phyloP scores from a whole-genome alignment of 257 asterid genomes.

The Solanum chiquidenum region DNA sequence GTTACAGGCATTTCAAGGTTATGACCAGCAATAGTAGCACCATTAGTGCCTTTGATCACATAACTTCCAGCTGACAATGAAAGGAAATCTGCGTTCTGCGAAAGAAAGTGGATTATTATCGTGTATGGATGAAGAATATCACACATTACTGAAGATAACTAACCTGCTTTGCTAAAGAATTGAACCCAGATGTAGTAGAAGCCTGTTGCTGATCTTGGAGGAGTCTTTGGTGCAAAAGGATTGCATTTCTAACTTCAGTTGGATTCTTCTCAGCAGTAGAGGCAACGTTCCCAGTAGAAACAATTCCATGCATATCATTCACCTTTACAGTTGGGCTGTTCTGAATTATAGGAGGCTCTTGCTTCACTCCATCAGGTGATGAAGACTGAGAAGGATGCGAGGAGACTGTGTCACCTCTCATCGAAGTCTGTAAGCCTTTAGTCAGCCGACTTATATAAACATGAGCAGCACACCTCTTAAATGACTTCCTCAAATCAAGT shows the following conservation, averaged over 20 bases:
- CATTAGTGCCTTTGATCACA: constrained; percentile 10
- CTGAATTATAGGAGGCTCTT: constrained; percentile 6
- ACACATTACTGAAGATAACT: not conserved
- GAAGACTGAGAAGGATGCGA: constrained; percentile 21
- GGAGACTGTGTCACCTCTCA: constrained; percentile 11
- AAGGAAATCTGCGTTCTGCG: constrained; percentile 38
- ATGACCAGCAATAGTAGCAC: constrained; percentile 10
- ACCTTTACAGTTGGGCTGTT: constrained; percentile 2
- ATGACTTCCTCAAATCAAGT: constrained; percentile 23
- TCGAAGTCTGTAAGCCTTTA: constrained; percentile 34
- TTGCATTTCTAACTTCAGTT: constrained; percentile 35
- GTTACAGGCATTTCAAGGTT: constrained; percentile 13
- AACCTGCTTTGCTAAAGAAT: constrained; percentile 29
- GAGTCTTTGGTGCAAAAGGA: constrained; percentile 41
- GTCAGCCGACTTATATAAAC: constrained; percentile 49
- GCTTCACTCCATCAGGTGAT: constrained; percentile 14
- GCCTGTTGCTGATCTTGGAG: constrained; percentile 44
- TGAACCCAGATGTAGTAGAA: constrained; percentile 19
- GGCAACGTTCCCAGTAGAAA: constrained; percentile 2
- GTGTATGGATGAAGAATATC: not conserved
- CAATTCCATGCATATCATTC: constrained; percentile 8
- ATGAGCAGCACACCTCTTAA: constrained; percentile 63
- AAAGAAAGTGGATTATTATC: not conserved
- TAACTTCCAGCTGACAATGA: constrained; percentile 29
- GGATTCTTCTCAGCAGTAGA: constrained; percentile 21